Conservation (phyloP, 1,284 basidiomycete species). For the Crocinoboletus sp. region DNA sequence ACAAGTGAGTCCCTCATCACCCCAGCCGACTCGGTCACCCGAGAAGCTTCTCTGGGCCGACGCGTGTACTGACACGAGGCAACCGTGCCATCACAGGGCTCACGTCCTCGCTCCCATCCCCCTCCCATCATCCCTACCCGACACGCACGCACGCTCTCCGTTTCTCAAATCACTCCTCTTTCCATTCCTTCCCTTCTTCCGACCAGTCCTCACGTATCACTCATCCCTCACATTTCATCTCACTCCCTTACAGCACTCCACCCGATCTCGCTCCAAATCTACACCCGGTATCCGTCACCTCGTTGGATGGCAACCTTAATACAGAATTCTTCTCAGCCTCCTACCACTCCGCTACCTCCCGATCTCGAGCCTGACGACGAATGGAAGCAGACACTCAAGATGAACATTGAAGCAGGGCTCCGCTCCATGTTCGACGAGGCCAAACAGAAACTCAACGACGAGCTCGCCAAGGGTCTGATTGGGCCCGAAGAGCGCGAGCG, state of each 20-base stretch:
- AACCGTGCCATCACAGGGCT: conserved; percentile 30
- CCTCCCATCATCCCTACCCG: conserved; percentile 7
- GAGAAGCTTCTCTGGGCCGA: conserved; percentile 13
- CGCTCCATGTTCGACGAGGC: conserved; percentile 45
- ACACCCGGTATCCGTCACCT: conserved; percentile 5
- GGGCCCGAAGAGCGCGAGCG: conserved; percentile 28
- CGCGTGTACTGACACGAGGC: conserved; percentile 41
- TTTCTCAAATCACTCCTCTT: background rate
- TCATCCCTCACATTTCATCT: background rate
- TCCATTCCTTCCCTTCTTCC: background rate
- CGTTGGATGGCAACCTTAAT: conserved; percentile 34
- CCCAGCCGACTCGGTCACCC: conserved; percentile 1
- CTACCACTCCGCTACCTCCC: conserved; percentile 18
- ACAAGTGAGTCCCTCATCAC: conserved; percentile 7
- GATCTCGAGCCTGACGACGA: conserved; percentile 50
- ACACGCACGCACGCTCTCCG: conserved; percentile 10
- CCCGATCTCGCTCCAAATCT: conserved; percentile 9
- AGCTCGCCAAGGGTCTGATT: conserved; percentile 34
- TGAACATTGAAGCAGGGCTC: conserved; percentile 42
- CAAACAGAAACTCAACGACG: conserved; percentile 37
- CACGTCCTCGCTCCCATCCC: conserved; percentile 10
- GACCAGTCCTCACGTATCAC: background rate
- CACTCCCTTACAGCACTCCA: background rate
- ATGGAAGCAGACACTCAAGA: conserved; percentile 45
- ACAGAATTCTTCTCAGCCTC: conserved; percentile 18